A percentile compares a stretch with the other conserved stretches of the same genome.
Conservation (phyloP, 306 rosid genomes). For the Echinosophora koreensis region DNA sequence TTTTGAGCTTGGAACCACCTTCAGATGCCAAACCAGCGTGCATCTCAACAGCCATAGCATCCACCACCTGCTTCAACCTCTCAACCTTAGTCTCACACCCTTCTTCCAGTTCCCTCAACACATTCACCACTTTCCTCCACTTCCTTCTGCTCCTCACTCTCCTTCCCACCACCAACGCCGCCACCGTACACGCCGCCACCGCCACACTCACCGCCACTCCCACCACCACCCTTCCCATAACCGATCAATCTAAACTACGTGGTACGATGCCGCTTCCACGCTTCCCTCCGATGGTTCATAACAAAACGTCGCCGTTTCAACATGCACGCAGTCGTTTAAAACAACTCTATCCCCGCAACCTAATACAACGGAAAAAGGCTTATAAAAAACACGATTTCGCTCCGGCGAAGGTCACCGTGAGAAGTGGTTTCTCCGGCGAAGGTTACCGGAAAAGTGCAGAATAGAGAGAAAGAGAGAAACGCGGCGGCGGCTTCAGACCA, state of each 20-base stretch:
- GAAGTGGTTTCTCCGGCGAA: constrained; percentile 45
- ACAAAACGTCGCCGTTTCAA: constrained; percentile 70
- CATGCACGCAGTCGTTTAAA: constrained; percentile 59
- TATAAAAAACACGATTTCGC: not conserved
- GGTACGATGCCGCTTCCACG: constrained; percentile 58
- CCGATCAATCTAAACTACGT: constrained; percentile 59
- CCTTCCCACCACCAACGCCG: constrained; percentile 77
- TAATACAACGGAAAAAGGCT: not conserved
- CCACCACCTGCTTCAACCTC: constrained; percentile 85
- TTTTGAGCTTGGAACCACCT: constrained; percentile 98
- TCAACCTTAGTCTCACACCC: constrained; percentile 73
- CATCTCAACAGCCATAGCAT: constrained; percentile 99
- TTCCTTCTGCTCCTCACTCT: constrained; percentile 78
- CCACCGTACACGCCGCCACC: constrained; percentile 76
- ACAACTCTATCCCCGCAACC: constrained; percentile 6
- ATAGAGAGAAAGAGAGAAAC: constrained; percentile 25
- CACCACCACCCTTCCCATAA: constrained; percentile 74
- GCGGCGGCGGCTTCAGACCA: constrained; percentile 48
- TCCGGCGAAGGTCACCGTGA: not conserved
- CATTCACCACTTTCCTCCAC: constrained; percentile 76
- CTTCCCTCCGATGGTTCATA: constrained; percentile 49
- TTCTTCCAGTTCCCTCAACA: constrained; percentile 76
- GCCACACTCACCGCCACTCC: constrained; percentile 80
- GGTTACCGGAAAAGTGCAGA: constrained; percentile 52
- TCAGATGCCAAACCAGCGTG: constrained; percentile 97